A percentile compares a stretch with the other conserved stretches of the same genome.
These are phyloP conservation scores for Talaromyces nanjingensis DNA, from an alignment of 495 filamentous ascomycete genomes.

Conservation along the genomic window DNA sequence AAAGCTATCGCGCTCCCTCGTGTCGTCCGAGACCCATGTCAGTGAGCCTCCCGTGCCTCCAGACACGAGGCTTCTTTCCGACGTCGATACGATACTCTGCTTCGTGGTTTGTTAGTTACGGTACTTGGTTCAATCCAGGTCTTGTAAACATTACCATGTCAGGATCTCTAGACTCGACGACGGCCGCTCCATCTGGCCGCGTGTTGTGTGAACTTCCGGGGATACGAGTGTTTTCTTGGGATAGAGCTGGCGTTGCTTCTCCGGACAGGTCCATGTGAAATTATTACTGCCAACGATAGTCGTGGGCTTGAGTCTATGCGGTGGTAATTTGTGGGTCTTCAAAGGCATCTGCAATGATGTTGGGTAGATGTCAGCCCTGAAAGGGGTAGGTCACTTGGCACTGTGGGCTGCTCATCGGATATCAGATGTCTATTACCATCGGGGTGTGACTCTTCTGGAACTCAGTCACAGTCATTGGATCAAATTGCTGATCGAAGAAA, in stretches of 20 bases:
- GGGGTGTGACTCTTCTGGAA: constrained; percentile 1
- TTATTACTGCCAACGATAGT: not conserved
- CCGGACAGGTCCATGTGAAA: not conserved
- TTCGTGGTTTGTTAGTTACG: constrained; percentile 1
- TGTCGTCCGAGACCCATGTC: constrained; percentile 17
- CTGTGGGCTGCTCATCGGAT: not conserved
- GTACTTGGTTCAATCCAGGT: not conserved
- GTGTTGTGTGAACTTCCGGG: not conserved
- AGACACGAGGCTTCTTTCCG: constrained; percentile 6
- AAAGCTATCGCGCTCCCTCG: constrained; percentile 17
- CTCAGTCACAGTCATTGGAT: not conserved
- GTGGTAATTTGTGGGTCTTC: not conserved
- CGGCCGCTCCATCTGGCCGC: not conserved
- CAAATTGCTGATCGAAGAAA: not conserved
- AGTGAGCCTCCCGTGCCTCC: constrained; percentile 15
- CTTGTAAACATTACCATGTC: not conserved
- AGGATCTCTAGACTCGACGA: not conserved
- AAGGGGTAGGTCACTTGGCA: not conserved
- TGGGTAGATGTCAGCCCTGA: not conserved
- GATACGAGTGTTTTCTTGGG: not conserved
- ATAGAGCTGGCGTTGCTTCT: not conserved
- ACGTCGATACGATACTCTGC: constrained; percentile 2
- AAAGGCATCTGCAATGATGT: not conserved
- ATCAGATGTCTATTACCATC: not conserved
- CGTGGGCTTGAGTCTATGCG: not conserved